phyloP scores from a whole-genome alignment of 139 green algal species.

The Eudorina sp. region DNA sequence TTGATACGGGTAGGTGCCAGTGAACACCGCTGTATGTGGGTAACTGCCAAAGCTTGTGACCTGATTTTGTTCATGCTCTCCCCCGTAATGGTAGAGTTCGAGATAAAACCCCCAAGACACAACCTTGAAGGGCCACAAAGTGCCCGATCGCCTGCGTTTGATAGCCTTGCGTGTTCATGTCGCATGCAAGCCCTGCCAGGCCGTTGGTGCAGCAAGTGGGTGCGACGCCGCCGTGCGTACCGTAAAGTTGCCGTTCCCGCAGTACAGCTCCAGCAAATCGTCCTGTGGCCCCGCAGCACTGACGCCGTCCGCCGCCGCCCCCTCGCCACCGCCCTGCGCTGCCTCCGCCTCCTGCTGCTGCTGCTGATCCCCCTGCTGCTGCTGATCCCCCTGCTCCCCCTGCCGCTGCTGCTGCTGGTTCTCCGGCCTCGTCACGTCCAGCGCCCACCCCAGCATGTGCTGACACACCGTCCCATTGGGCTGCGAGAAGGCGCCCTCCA shows the following conservation, averaged over 20 bases:
- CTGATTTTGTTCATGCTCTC: no score
- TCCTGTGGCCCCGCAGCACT: not conserved
- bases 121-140: no score
- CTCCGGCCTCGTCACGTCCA: conserved; percentile 61
- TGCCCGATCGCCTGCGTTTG: no score
- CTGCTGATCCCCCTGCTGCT: not conserved
- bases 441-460: conserved; percentile 93
- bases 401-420: not conserved
- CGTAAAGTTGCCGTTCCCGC: conserved; percentile 89
- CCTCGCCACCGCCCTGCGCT: not conserved
- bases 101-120: no score
- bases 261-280: conserved; percentile 86
- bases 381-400: not conserved
- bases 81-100: no score
- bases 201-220: no score
- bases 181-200: no score
- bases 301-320: not conserved
- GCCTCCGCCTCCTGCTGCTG: not conserved
- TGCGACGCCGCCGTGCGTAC: no score
- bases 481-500: conserved; percentile 92
- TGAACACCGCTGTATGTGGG: no score
- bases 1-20: no score
- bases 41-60: no score
- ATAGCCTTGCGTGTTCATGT: no score
- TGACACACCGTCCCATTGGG: conserved; percentile 89